Base-by-base conservation (phyloP, 495 filamentous ascomycete species). In the Penicillium bovifimosum region DNA sequence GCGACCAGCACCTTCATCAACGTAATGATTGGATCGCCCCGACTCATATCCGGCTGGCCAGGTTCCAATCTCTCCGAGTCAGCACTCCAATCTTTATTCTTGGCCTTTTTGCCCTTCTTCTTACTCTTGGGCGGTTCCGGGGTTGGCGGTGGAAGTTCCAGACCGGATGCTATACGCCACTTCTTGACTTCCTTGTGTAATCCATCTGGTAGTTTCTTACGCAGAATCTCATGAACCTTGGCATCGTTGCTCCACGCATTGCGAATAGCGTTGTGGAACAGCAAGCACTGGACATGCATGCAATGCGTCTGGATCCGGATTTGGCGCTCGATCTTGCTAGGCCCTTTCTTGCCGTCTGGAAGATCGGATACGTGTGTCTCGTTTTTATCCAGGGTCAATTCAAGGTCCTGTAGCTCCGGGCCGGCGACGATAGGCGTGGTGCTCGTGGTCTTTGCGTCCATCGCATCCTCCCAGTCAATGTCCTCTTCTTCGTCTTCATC, bases 381-480 rank as follows among this genome's bases (percentile, higher is more conserved):
- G 53, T 82, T 80, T 51, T 78, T 76, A 47, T 81, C 78, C 9
- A 96, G 67, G 0, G 86, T 95, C 59, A 96, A 73, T 52, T 93
- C 87, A 3, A 96, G 75, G 66, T 95, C 85, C 33, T 62, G 63
- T 41, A 71, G 55, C 33, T 65, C 71, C 3, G 73, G 68, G 9
- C 45, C 63, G 7, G 53, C 61, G 5, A 66, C 46, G 11, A 60
- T 58, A 13, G 64, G 58, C 13, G 67, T 63, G 3, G 64, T 55
- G 69, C 62, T 49, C 9, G 52, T 50, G 6, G 61, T 57, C 6
- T 60, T 65, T 20, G 77, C 63, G 24, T 79, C 75, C 24, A 83
- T 74, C 4, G 92, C 90, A 72, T 96, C 90, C 73, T 96, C 92
- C 77, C 93, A 96, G 56, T 95, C 87, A 46, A 89, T 76, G 0